These are phyloP conservation scores for Saksenaea oblongispora DNA, from an alignment of 371 early-diverging fungal genomes.

Conservation along the genomic window DNA sequence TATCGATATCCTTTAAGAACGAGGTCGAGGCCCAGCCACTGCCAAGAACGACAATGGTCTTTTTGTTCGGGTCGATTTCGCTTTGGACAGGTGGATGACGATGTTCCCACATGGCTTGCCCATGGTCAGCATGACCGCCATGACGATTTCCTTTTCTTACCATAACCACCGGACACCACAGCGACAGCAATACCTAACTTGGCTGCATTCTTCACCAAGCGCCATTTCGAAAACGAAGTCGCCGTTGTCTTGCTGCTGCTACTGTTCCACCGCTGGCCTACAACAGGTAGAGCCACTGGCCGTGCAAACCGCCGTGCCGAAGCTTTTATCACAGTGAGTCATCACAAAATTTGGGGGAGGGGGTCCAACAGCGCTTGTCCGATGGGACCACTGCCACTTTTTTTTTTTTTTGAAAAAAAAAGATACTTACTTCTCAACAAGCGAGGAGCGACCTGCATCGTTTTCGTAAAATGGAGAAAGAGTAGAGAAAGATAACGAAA, in stretches of 20 bases:
- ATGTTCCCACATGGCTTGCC: slow-evolving; percentile 49
- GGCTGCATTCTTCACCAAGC: slow-evolving; percentile 32
- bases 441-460: not conserved
- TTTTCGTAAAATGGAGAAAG: not conserved
- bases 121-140: slow-evolving; percentile 8
- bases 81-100: slow-evolving; percentile 70
- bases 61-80: slow-evolving; percentile 74
- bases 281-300: not conserved
- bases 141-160: slow-evolving; percentile 23
- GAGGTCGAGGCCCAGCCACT: slow-evolving; percentile 90
- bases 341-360: not conserved
- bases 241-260: not conserved
- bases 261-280: not conserved
- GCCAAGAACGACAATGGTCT: slow-evolving; percentile 82
- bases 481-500: not conserved
- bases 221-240: slow-evolving; percentile 27
- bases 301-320: not conserved
- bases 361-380: too few relatives aligned
- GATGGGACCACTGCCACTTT: too few relatives aligned
- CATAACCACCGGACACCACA: slow-evolving; percentile 34
- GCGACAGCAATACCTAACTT: slow-evolving; percentile 40
- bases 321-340: not conserved
- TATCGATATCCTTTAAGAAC: slow-evolving; percentile 76
- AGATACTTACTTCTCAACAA: not conserved
- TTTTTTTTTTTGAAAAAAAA: not conserved